Percentiles rank a stretch among this genome's conserved stretches.
Conservation (phyloP, 176 grass and related monocot species). For the Hordeum marinum region DNA sequence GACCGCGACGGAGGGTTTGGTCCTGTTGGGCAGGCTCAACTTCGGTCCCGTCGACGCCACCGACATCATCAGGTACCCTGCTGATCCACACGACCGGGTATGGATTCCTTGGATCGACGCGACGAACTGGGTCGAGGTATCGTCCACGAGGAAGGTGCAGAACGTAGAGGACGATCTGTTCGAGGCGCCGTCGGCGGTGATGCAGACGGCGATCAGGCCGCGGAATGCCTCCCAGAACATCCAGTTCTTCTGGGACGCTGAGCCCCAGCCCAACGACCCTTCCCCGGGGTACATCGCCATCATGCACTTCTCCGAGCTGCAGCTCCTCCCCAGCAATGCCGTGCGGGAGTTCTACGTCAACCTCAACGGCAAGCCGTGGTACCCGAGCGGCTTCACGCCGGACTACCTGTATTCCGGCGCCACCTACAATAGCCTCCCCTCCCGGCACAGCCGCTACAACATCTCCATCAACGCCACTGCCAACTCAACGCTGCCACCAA, state of each 20-base stretch:
- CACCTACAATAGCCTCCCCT: not conserved
- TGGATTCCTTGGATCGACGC: not conserved
- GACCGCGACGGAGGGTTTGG: conserved; percentile 11
- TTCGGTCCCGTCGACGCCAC: not conserved
- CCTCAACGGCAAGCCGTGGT: conserved; percentile 14
- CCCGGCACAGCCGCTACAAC: not conserved
- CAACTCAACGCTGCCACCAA: conserved; percentile 40
- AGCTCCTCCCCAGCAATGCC: conserved; percentile 10
- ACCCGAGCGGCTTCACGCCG: not conserved
- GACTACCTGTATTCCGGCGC: not conserved
- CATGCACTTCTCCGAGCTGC: conserved; percentile 37
- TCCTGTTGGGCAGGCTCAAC: not conserved
- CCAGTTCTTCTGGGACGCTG: not conserved
- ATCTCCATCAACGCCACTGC: conserved; percentile 29
- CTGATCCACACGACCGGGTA: conserved; percentile 31
- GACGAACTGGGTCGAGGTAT: not conserved
- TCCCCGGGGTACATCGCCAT: not conserved
- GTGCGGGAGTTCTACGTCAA: conserved; percentile 33
- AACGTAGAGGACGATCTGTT: not conserved
- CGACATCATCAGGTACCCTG: conserved; percentile 32
- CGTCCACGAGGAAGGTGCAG: conserved; percentile 3
- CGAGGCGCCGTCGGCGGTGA: conserved; percentile 5
- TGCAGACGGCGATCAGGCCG: conserved; percentile 48
- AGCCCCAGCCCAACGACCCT: not conserved
- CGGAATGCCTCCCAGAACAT: conserved; percentile 32